Base-by-base conservation (phyloP, 2,329 filamentous ascomycete species). In the Beauveria caledonica region DNA sequence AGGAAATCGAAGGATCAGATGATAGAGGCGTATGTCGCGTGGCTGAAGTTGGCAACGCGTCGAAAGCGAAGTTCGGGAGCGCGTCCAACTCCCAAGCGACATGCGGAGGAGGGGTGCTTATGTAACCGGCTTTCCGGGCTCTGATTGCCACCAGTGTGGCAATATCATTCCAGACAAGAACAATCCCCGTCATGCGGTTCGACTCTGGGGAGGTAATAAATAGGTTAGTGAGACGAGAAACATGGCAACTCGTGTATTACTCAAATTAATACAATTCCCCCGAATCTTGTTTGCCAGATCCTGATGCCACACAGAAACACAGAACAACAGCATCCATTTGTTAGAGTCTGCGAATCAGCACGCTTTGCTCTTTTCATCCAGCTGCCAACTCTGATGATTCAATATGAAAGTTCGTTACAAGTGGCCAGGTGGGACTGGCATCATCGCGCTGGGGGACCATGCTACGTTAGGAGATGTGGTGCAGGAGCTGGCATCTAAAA, bases 361-460 rank as follows among this genome's bases (percentile, higher is more conserved):
- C n/a, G 7, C n/a, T 17, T n/a, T 10, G 8, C 6, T 39, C 13
- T 56, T 5, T n/a, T n/a, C 42, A 8, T 15, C n/a, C 40, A 9
- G 19, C 15, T 5, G 23, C 5, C 15, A 17, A 21, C 5, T 33
- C 25, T 21, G n/a, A n/a, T 23, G 7, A 10, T 5, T 23, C 46
- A n/a, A 23, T 9, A 93, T 96, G 82, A 84, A 87, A 64, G 79
- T 94, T 62, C 85, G 90, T 63, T 84, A 93, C 53, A 86, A 90
- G 62, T 87, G 86, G 11, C 91, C 91, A 1, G 80, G 81, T 48
- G 91, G 91, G 64, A 84, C 86, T 51, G 86, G 86, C 39, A 87
- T 85, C 3, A 75, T 96, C 57, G 83, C 83, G 17, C 77, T 96
- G 29, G 77, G 85, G 40, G 86, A 91, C 59, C 76, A 82, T 63